A percentile compares a stretch with the other conserved stretches of the same genome.
Conservation (phyloP, 208 protist species). For the Acanthamoeba divionensis region DNA sequence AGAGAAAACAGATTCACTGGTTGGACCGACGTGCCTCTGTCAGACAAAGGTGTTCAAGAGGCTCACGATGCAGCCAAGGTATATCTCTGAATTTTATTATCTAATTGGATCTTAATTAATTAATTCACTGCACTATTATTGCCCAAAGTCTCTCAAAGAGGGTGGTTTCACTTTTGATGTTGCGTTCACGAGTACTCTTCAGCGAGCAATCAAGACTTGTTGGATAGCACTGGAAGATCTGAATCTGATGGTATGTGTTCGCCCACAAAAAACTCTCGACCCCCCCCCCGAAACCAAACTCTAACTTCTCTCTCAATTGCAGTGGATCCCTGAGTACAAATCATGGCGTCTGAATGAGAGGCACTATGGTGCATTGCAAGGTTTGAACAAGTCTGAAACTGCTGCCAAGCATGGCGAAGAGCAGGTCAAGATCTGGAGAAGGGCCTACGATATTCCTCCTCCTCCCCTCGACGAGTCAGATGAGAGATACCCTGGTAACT, state of each 20-base stretch:
- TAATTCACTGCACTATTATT: no score
- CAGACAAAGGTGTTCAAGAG: conserved; percentile 59
- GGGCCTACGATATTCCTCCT: conserved; percentile 77
- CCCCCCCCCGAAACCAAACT: neutral
- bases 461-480: conserved; percentile 69
- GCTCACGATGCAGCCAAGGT: neutral
- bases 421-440: conserved; percentile 78
- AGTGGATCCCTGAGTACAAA: conserved; percentile 70
- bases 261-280: neutral
- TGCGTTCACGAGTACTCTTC: conserved; percentile 78
- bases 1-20: conserved; percentile 76
- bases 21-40: conserved; percentile 75
- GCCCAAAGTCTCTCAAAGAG: conserved; percentile 56
- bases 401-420: conserved; percentile 78
- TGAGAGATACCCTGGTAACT: conserved; percentile 57
- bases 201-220: conserved; percentile 77
- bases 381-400: conserved; percentile 81
- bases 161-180: conserved; percentile 75
- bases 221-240: conserved; percentile 70
- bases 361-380: conserved; percentile 80
- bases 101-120: neutral
- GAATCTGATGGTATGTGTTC: conserved; percentile 12
- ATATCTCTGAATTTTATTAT: neutral
- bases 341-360: conserved; percentile 82
- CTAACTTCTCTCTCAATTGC: neutral